phyloP scores from a whole-genome alignment of 768 basidiomycete species.

The Suillus spraguei region DNA sequence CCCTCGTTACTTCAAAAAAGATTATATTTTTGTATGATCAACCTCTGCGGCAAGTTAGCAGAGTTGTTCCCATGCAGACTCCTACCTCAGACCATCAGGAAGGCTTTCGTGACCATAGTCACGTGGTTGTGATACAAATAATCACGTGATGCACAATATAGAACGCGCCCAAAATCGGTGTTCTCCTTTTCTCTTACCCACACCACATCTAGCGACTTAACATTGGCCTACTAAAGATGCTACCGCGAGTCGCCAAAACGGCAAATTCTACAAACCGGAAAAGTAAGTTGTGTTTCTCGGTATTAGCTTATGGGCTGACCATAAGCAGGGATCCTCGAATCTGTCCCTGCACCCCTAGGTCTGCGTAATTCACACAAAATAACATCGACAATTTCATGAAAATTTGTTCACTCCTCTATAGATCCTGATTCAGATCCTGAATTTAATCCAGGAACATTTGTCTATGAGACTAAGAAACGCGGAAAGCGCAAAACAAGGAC shows the following conservation, averaged over 20 bases:
- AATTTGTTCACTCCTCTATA: slow-evolving; percentile 11
- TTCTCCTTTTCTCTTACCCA: neutral
- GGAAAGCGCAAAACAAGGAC: slow-evolving; percentile 22
- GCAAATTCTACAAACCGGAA: slow-evolving; percentile 23
- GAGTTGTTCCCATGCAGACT: neutral
- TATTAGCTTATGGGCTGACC: neutral
- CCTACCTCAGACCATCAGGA: neutral
- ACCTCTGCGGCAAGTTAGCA: neutral
- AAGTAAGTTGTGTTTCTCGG: slow-evolving; percentile 14
- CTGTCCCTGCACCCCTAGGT: slow-evolving; percentile 41
- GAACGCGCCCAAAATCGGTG: slow-evolving; percentile 8
- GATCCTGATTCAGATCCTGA: slow-evolving; percentile 38
- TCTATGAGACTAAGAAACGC: slow-evolving; percentile 31
- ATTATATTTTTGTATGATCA: slow-evolving; percentile 34
- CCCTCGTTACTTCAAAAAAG: slow-evolving; percentile 28
- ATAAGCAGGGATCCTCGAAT: slow-evolving; percentile 24
- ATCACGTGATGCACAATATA: neutral
- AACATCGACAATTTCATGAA: neutral
- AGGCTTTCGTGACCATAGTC: neutral
- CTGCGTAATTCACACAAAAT: neutral
- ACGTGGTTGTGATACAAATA: neutral
- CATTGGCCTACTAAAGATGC: slow-evolving; percentile 21
- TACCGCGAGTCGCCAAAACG: slow-evolving; percentile 16
- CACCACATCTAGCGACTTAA: slow-evolving; percentile 1
- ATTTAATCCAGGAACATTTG: slow-evolving; percentile 32